These are phyloP conservation scores for Fusarium mexicanum DNA, from an alignment of 2,329 filamentous ascomycete species.

Conservation along the genomic window DNA sequence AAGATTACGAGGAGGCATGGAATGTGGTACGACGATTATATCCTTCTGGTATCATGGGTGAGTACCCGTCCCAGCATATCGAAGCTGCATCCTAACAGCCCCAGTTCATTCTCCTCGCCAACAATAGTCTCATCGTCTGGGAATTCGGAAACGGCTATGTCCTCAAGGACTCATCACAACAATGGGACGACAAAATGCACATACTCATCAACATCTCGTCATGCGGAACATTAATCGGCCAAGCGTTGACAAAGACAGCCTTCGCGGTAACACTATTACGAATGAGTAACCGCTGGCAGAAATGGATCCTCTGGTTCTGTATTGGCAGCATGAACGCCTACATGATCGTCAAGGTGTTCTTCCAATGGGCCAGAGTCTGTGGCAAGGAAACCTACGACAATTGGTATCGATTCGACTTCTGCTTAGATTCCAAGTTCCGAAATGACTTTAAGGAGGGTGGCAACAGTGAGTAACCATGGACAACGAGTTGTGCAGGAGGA, in stretches of 20 bases:
- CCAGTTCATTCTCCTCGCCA: constrained; percentile 55
- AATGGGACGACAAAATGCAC: constrained; percentile 63
- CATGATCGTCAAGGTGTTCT: constrained; percentile 58
- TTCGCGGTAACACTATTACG: constrained; percentile 51
- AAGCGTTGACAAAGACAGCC: constrained; percentile 51
- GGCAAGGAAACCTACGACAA: constrained; percentile 54
- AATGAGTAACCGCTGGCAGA: constrained; percentile 57
- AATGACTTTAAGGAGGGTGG: constrained; percentile 60
- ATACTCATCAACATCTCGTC: constrained; percentile 59
- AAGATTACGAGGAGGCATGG: constrained; percentile 50
- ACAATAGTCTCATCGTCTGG: constrained; percentile 56
- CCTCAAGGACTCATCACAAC: constrained; percentile 47
- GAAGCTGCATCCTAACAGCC: background rate
- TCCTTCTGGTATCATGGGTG: constrained; percentile 51
- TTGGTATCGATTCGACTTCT: constrained; percentile 59
- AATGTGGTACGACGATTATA: constrained; percentile 53
- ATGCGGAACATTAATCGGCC: constrained; percentile 50
- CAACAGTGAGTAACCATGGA: constrained; percentile 52
- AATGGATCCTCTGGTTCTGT: constrained; percentile 58
- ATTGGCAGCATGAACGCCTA: constrained; percentile 59
- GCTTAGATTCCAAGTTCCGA: constrained; percentile 51
- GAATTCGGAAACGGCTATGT: constrained; percentile 61
- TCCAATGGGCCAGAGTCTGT: constrained; percentile 61
- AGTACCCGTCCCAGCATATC: constrained; percentile 10
- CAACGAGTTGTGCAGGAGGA: rapidly evolving